Percentiles rank a stretch among this genome's conserved stretches.
phyloP scores from a whole-genome alignment of 768 basidiomycete species.

The Naganishia vaughanmartiniae region DNA sequence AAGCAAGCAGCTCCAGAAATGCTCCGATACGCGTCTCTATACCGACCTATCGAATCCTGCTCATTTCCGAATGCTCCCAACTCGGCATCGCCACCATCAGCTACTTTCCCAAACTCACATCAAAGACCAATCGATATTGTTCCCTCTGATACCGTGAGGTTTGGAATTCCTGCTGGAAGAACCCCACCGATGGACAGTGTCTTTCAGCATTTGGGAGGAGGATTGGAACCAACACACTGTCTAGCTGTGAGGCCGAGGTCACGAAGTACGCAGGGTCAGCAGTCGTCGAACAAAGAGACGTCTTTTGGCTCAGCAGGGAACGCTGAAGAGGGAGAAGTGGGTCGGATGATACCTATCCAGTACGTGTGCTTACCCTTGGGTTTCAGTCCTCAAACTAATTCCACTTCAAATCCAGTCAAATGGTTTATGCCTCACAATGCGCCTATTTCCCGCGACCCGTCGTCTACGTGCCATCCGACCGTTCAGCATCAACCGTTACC shows the following conservation, averaged over 20 bases:
- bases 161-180: background rate
- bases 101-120: background rate
- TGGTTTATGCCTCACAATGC: slow-evolving; percentile 26
- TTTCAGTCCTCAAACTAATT: background rate
- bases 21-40: slow-evolving; percentile 5
- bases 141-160: slow-evolving; percentile 5
- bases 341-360: slow-evolving; percentile 31
- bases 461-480: background rate
- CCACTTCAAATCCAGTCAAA: background rate
- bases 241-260: slow-evolving; percentile 2
- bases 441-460: slow-evolving; percentile 21
- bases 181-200: too few relatives aligned
- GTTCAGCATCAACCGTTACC: background rate
- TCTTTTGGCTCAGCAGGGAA: slow-evolving; percentile 1
- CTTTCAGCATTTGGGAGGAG: background rate
- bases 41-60: slow-evolving; percentile 15
- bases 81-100: background rate
- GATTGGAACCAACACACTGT: slow-evolving; percentile 16
- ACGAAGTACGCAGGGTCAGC: too few relatives aligned
- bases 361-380: background rate
- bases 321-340: slow-evolving; percentile 11
- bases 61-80: too few relatives aligned
- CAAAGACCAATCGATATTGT: background rate
- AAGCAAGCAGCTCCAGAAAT: background rate
- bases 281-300: background rate